phyloP scores from a whole-genome alignment of 1,284 basidiomycete species.

The Puccinia triticina region DNA sequence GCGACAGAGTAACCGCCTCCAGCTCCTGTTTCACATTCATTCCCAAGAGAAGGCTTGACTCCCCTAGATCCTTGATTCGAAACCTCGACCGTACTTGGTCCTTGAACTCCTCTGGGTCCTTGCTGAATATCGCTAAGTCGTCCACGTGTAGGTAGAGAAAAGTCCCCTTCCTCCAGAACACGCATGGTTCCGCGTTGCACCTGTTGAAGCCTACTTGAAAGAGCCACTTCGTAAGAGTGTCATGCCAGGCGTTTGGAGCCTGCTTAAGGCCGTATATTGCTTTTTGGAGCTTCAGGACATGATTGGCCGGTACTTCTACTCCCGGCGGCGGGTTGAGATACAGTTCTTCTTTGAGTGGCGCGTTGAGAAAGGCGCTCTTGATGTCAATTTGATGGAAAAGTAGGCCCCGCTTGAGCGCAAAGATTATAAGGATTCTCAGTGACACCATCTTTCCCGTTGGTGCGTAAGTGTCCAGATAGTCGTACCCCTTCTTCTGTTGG shows the following conservation, averaged over 20 bases:
- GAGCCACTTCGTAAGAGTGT: not conserved
- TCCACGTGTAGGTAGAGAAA: conserved; percentile 2
- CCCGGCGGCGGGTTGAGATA: not conserved
- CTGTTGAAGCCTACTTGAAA: not conserved
- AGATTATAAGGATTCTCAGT: not conserved
- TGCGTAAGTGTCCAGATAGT: not conserved
- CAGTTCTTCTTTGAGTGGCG: not conserved
- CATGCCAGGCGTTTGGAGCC: not conserved
- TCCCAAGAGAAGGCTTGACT: not conserved
- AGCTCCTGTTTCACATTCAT: not conserved
- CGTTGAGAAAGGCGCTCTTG: not conserved
- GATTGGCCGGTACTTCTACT: not conserved
- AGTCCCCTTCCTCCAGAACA: conserved; percentile 7
- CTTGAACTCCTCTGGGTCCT: not conserved
- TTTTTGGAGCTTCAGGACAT: not conserved
- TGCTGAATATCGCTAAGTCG: not conserved
- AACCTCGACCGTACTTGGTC: not conserved
- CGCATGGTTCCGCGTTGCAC: not conserved
- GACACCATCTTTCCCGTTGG: not conserved
- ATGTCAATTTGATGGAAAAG: not conserved
- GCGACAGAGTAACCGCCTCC: not conserved
- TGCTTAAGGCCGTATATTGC: not conserved
- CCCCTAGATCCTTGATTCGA: not conserved
- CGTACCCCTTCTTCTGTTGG: not conserved
- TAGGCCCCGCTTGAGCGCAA: not conserved